Evolutionary conservation across 2,329 filamentous ascomycete species (phyloP).

Genomic region (Fusarium xyrophilum): DNA sequence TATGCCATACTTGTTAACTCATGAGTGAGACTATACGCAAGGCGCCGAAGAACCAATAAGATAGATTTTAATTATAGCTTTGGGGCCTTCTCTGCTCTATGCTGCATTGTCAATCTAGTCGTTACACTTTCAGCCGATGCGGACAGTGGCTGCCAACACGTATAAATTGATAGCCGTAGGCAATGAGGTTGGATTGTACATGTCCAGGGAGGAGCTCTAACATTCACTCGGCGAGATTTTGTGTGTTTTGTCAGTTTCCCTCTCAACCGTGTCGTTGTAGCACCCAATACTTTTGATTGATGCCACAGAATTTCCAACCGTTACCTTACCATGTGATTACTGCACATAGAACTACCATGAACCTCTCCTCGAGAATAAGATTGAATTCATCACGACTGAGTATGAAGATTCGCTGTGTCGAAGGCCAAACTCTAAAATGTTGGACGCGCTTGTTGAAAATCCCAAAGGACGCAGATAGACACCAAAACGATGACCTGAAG

Average conservation of each 20-base stretch:
- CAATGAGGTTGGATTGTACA: not conserved
- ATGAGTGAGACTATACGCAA: not conserved
- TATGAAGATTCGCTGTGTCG: not conserved
- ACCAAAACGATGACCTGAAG: not conserved
- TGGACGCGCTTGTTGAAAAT: not conserved
- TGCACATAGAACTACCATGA: not conserved
- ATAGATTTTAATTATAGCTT: not conserved
- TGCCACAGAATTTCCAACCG: not conserved
- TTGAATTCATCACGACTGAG: not conserved
- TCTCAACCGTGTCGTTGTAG: not conserved
- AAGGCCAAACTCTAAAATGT: not conserved
- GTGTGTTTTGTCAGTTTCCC: not conserved
- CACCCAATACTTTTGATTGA: not conserved
- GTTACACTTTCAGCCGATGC: not conserved
- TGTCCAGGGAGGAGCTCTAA: too few relatives aligned
- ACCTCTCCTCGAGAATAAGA: not conserved
- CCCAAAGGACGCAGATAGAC: not conserved
- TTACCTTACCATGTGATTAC: not conserved
- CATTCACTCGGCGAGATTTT: not conserved
- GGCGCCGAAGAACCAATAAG: fast-evolving
- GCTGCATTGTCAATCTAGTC: not conserved
- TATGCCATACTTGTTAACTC: not conserved
- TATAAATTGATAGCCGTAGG: not conserved
- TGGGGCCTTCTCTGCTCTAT: not conserved
- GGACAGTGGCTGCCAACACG: not conserved